Conservation (phyloP, 2,329 filamentous ascomycete genomes). For the Knufia petricola region DNA sequence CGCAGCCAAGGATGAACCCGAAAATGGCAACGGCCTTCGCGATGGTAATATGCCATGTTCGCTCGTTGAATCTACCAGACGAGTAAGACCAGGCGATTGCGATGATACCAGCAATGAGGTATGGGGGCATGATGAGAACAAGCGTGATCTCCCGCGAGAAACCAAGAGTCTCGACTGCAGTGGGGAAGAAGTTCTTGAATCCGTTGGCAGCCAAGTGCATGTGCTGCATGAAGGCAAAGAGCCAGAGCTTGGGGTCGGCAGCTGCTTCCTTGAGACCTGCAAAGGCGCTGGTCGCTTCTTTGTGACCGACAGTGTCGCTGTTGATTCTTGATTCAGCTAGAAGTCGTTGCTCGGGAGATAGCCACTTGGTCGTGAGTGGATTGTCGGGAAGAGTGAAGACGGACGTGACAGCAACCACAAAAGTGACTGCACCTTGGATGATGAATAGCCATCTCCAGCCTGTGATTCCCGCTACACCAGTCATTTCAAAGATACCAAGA, state of each 20-base stretch:
- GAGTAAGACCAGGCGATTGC: slow-evolving; percentile 17
- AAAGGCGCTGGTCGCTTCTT: slow-evolving; percentile 33
- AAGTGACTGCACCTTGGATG: slow-evolving; percentile 44
- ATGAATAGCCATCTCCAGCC: slow-evolving; percentile 55
- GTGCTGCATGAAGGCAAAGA: slow-evolving; percentile 33
- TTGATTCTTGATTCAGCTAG: slow-evolving; percentile 37
- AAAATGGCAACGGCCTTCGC: slow-evolving; percentile 22
- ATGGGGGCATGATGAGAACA: slow-evolving; percentile 50
- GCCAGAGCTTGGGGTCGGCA: slow-evolving; percentile 27
- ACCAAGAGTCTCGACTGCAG: slow-evolving; percentile 40
- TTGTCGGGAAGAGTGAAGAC: slow-evolving; percentile 35
- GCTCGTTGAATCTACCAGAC: slow-evolving; percentile 22
- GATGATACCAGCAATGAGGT: slow-evolving; percentile 26
- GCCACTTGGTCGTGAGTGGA: slow-evolving; percentile 31
- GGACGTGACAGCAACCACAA: slow-evolving; percentile 33
- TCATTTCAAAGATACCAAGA: slow-evolving; percentile 51
- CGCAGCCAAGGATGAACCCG: slow-evolving; percentile 27
- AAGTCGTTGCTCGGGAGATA: slow-evolving; percentile 27
- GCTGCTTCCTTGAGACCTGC: slow-evolving; percentile 34
- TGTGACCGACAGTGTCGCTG: slow-evolving; percentile 36
- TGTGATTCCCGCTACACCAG: slow-evolving; percentile 44
- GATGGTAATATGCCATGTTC: slow-evolving; percentile 26
- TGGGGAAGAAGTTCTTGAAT: slow-evolving; percentile 39
- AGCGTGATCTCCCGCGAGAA: slow-evolving; percentile 51
- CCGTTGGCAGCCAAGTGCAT: slow-evolving; percentile 36